Base-by-base conservation (phyloP, 768 basidiomycete species). In the Fomitopsis serialis region DNA sequence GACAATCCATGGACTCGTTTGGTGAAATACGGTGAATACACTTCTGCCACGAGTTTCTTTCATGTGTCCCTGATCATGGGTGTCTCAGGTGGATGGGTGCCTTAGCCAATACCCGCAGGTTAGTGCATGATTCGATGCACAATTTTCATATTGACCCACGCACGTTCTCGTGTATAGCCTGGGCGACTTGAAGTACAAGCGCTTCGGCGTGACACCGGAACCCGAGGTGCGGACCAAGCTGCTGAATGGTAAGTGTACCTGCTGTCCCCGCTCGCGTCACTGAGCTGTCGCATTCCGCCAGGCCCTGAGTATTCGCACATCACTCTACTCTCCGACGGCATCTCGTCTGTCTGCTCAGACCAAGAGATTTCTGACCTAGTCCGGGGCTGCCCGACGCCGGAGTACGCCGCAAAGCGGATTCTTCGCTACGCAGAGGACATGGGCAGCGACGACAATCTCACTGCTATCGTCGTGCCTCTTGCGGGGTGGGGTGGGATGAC, bases 311-410 rank as follows among this genome's bases (percentile, higher is more conserved):
- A 91, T 82, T 86, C 94, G 0, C 96, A 87, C 66, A 76, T 95
- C 61, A 79, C 94, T 25, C 75, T 96, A 13, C 75, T 95, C n/a
- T 95, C 94, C 10, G 97, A 99, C 67, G 97, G 97, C 5, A 79
- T 98, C 46, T 90, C 93, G 1, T 92, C 91, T 34, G 79, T 90
- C 44, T 77, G 97, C 42, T 94, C 94, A 0, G 94, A 98, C 66
- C 89, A 91, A 56, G 97, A 99, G 71, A 87, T 99, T 55, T 83
- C 91, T 29, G 97, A 98, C 67, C 82, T 99, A 42, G 87, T 85
- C 6, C 78, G 94, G 47, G 75, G 76, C 43, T 82, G 87, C 7
- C 66, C 71, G 9, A 80, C 84, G 60, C 96, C 96, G 0, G 84
- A 81, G 62, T 69, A 71, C 27, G 95, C 92, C n/a, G 95, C 96